Percentiles rank a stretch among this genome's conserved stretches.
Conservation (phyloP, 371 early-diverging fungal species). For the Funneliformis caledonium region DNA sequence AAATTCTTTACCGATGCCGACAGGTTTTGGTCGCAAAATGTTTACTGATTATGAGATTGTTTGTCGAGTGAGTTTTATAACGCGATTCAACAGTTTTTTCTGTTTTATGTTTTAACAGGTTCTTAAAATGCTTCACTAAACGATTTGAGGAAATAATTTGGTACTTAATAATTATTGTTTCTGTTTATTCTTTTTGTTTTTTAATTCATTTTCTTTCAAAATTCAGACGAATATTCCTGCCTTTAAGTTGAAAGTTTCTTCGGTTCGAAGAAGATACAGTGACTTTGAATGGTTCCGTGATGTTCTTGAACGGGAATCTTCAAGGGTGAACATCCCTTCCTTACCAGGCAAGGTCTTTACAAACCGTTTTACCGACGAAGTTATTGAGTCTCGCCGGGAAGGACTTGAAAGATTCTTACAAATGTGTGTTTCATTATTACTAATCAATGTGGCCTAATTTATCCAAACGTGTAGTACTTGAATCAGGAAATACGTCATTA, state of each 20-base stretch:
- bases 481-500: not conserved
- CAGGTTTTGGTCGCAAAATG: conserved; percentile 83
- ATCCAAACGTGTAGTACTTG: no score
- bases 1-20: not conserved
- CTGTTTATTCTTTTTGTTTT: not conserved
- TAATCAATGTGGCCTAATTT: no score
- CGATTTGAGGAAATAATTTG: not conserved
- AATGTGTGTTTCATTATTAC: conserved; percentile 73
- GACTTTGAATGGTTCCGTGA: conserved; percentile 99
- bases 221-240: conserved; percentile 94
- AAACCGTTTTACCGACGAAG: conserved; percentile 92
- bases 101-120: conserved; percentile 3
- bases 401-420: conserved; percentile 95
- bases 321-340: conserved; percentile 92
- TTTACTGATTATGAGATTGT: conserved; percentile 96
- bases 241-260: conserved; percentile 86
- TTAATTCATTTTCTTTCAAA: conserved; percentile 26
- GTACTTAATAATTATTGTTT: conserved; percentile 1
- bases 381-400: conserved; percentile 89
- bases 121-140: not conserved
- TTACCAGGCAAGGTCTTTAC: conserved; percentile 97
- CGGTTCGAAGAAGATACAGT: conserved; percentile 92
- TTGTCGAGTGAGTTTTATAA: conserved; percentile 70
- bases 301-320: conserved; percentile 88
- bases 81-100: not conserved